Evolutionary conservation across 768 basidiomycete genomes (phyloP), one percentile per base, ranked within the genome.

Genomic region (Termitomyces sp.): DNA sequence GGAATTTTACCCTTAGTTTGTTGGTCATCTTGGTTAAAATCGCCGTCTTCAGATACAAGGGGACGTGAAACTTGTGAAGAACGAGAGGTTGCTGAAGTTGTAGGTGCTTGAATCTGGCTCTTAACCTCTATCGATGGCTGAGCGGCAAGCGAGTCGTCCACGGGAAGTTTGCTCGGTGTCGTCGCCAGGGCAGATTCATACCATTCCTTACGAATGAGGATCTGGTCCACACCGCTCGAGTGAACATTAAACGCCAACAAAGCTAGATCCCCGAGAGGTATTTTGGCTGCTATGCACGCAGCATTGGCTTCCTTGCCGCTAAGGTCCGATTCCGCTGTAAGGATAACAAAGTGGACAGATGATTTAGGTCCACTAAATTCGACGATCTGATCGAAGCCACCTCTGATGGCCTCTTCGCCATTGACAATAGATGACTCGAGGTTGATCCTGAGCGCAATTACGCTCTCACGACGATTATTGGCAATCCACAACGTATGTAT

Each of bases 181-280:
- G 75, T 70, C 7, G 73, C 65, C 37, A 89, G 70, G 0, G 89
- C 90, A n/a, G 74, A 65, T 60, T 91, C 88, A 62, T 82, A 91
- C 88, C 89, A 91, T 65, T 94, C 91, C 69, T 83, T 89, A 61
- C 88, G 83, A 62, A 94, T 86, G 52, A 94, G 80, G 30, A 94
- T 83, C 66, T 94, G 91, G 66, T 94, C 91, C 14, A 94, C 91
- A 38, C 91, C 91, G n/a, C 81, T 83, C 17, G 88, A 85, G 66
- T 93, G 91, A n/a, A 94, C 90, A 2, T 88, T 89, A 72, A 92
- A 94, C 31, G 89, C 90, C 5, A 91, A 88, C 50, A 94, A 76
- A 26, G 90, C 89, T 38, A 92, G 74, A 61, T 91, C 87, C 41
- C 87, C 86, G 1, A 86, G 83, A 6, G 79, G 76, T 5, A 91